Base-by-base conservation (phyloP, 2,329 filamentous ascomycete genomes). In the Thielaviopsis punctulata region DNA sequence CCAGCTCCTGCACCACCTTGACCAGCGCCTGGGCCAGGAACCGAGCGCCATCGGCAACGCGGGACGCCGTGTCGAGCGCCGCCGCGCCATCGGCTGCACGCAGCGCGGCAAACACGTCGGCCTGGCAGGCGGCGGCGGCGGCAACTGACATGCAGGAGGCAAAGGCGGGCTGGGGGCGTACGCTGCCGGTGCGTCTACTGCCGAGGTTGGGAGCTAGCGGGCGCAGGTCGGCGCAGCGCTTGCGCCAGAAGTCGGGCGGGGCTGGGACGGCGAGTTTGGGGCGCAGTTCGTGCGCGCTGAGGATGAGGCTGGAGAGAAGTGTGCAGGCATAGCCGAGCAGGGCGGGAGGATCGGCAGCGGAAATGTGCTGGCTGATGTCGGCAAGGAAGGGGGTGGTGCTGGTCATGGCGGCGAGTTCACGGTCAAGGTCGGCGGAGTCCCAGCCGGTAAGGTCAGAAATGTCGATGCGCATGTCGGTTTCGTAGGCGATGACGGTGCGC, bases 311-410 rank as follows among this genome's bases (percentile, higher is more conserved):
- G 18, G 45, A 23, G 19, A 55, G 39, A 1, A 55, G 41, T 7
- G 46, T 48, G 45, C 52, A 55, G 46, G 36, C 49, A 25, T 49
- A 52, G 23, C 49, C 53, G 21, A 55, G 23, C 24, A 55, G 41
- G 19, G 13, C 30, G 33, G 44, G 45, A 21, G 24, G 23, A 21
- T 23, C 27, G 7, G 43, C 19, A 19, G 25, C 6, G 12, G 27
- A 9, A 5, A 49, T 48, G 36, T 48, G 27, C 12, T 44, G 18
- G 19, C 36, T 21, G 19, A 54, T 44, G 24, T 49, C 41, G 3
- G 18, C 46, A 22, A 52, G 23, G 22, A 47, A 49, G 19, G 44
- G n/a, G n/a, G 25, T 41, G n/a, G 36, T 27, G 1, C 22, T 15
- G 15, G 24, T 47, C 45, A 47, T 51, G 24, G 52, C 52, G 4